Percentiles rank a stretch among this genome's conserved stretches.
Conservation (phyloP, 805 yeast species). For the Candida parachauliodes region DNA sequence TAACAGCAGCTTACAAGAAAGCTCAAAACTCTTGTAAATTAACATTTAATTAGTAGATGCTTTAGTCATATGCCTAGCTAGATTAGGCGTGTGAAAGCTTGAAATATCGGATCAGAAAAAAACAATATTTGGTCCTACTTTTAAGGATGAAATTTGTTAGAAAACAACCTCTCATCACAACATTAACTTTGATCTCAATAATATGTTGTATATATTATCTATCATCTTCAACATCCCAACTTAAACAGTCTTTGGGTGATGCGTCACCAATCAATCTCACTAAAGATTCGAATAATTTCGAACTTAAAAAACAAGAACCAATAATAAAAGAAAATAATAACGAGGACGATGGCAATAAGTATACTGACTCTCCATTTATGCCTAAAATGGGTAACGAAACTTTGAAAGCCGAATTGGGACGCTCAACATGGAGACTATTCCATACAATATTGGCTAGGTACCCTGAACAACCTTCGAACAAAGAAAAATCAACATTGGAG, state of each 20-base stretch:
- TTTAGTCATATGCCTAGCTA: too few species aligned
- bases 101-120: too few species aligned
- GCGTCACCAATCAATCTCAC: slow-evolving; percentile 20
- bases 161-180: slow-evolving; percentile 24
- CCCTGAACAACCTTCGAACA: slow-evolving; percentile 72
- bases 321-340: not conserved
- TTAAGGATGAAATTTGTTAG: slow-evolving; percentile 19
- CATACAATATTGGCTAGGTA: slow-evolving; percentile 91
- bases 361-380: slow-evolving; percentile 64
- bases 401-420: slow-evolving; percentile 77
- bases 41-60: too few species aligned
- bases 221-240: slow-evolving; percentile 16
- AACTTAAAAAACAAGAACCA: not conserved
- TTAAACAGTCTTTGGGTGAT: slow-evolving; percentile 18
- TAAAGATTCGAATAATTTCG: not conserved
- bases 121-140: not conserved
- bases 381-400: slow-evolving; percentile 90
- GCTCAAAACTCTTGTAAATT: too few species aligned
- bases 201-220: slow-evolving; percentile 26
- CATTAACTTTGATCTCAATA: slow-evolving; percentile 22
- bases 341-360: not conserved
- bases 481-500: slow-evolving; percentile 59
- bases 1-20: too few species aligned
- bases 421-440: slow-evolving; percentile 85
- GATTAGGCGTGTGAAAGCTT: too few species aligned